phyloP scores from a whole-genome alignment of 2,329 filamentous ascomycete species.

The Penicillium sp. region DNA sequence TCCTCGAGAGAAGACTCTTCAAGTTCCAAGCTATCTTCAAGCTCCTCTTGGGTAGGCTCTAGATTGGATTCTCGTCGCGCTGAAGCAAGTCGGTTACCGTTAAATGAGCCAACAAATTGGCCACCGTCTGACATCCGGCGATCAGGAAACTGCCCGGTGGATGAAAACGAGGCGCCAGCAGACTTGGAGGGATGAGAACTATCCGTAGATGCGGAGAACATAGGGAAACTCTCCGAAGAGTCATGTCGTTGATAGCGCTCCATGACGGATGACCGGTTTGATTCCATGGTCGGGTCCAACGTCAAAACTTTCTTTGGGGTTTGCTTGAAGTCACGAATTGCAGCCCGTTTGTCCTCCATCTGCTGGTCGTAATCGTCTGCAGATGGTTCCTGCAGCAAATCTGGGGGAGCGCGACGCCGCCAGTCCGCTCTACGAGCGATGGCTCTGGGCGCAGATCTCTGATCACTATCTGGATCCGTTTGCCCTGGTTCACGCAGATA shows the following conservation, averaged over 20 bases:
- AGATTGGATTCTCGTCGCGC: constrained; percentile 22
- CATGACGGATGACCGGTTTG: constrained; percentile 34
- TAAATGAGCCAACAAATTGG: constrained; percentile 22
- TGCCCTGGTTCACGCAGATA: constrained; percentile 26
- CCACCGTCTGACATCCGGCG: constrained; percentile 20
- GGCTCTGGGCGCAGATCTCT: constrained; percentile 47
- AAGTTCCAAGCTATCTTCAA: constrained; percentile 28
- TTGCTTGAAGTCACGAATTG: constrained; percentile 53
- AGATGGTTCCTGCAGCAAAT: constrained; percentile 31
- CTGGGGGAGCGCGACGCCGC: constrained; percentile 34
- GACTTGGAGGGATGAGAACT: constrained; percentile 59
- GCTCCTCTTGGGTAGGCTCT: constrained; percentile 24
- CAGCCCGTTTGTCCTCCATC: constrained; percentile 47
- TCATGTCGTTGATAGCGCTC: constrained; percentile 55
- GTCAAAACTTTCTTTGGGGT: constrained; percentile 55
- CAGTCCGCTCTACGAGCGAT: constrained; percentile 45
- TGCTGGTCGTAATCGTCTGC: constrained; percentile 45
- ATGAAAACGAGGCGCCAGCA: constrained; percentile 55
- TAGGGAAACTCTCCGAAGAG: constrained; percentile 65
- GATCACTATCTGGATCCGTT: constrained; percentile 32
- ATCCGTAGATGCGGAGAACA: constrained; percentile 66
- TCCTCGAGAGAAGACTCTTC: constrained; percentile 31
- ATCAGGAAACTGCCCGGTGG: constrained; percentile 33
- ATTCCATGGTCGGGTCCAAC: too few relatives aligned
- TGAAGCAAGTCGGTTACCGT: constrained; percentile 5